Percentiles rank a stretch among this genome's conserved stretches.
These are phyloP conservation scores for Backusella tuberculispora DNA, from an alignment of 192 early-diverging fungal species.

Conservation along the genomic window DNA sequence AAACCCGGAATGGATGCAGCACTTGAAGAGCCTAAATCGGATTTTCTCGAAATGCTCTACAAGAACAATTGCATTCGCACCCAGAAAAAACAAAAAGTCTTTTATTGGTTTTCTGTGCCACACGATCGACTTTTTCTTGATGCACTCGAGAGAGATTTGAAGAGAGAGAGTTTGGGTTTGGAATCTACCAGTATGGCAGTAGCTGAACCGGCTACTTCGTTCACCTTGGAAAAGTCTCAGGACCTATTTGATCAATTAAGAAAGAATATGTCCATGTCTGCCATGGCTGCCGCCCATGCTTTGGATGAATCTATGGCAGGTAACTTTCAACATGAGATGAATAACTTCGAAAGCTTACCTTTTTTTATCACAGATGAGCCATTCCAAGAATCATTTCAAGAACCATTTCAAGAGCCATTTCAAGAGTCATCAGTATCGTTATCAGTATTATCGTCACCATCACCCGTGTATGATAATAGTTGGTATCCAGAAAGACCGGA, in stretches of 20 bases:
- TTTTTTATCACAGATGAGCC: constrained; percentile 5
- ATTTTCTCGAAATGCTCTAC: constrained; percentile 93
- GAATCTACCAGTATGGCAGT: constrained; percentile 81
- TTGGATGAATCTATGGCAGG: constrained; percentile 15
- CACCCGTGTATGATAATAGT: not conserved
- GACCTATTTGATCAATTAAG: constrained; percentile 37
- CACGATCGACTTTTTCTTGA: constrained; percentile 95
- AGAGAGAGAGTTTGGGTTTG: constrained; percentile 84
- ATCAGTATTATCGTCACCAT: not conserved
- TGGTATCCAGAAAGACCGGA: constrained; percentile 9
- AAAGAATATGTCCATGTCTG: constrained; percentile 35
- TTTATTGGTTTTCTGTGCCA: constrained; percentile 95
- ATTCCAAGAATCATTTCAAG: not conserved
- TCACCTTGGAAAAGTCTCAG: constrained; percentile 37
- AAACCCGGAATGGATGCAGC: constrained; percentile 92
- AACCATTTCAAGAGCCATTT: not conserved
- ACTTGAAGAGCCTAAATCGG: constrained; percentile 90
- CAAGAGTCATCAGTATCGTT: not conserved
- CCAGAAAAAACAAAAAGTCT: constrained; percentile 99
- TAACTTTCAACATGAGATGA: not conserved
- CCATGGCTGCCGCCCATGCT: constrained; percentile 20
- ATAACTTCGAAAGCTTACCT: not conserved
- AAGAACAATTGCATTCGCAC: constrained; percentile 96
- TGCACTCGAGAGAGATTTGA: constrained; percentile 94
- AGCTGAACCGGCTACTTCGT: constrained; percentile 65